Conservation (phyloP, 768 basidiomycete species). For the Leccinum subtestaceum region DNA sequence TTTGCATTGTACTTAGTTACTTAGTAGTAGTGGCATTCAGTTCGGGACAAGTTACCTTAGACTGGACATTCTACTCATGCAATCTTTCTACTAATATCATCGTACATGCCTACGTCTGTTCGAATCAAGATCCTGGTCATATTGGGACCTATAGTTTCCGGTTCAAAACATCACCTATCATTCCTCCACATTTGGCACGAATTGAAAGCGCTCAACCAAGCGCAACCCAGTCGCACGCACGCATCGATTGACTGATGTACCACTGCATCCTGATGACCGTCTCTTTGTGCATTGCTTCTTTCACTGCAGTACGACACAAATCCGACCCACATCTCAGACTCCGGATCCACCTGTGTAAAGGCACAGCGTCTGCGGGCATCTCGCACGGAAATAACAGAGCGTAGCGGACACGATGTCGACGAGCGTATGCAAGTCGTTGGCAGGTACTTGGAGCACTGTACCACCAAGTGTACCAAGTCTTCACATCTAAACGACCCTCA, state of each 20-base stretch:
- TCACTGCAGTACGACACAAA: constrained; percentile 15
- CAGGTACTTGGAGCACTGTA: too few species aligned
- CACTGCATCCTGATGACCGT: constrained; percentile 25
- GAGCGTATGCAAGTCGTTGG: too few species aligned
- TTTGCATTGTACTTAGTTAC: neutral
- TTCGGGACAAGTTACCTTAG: neutral
- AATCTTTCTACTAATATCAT: neutral
- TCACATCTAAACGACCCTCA: too few species aligned
- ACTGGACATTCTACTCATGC: neutral
- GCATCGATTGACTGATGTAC: constrained; percentile 14
- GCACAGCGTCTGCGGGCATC: too few species aligned
- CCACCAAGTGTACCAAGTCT: too few species aligned
- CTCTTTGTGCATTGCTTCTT: constrained; percentile 22
- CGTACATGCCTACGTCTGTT: neutral
- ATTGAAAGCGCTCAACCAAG: constrained; percentile 1
- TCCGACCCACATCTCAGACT: constrained; percentile 9
- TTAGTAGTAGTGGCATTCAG: neutral
- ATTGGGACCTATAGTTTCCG: too few species aligned
- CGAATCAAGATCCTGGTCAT: neutral
- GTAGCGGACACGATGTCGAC: too few species aligned
- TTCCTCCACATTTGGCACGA: too few species aligned
- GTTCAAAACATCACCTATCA: too few species aligned
- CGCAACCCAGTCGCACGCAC: constrained; percentile 22
- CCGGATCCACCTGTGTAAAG: too few species aligned
- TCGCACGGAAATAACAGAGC: too few species aligned